Conservation (phyloP, 164 flowering plant species). For the Magnolia officinalis region DNA sequence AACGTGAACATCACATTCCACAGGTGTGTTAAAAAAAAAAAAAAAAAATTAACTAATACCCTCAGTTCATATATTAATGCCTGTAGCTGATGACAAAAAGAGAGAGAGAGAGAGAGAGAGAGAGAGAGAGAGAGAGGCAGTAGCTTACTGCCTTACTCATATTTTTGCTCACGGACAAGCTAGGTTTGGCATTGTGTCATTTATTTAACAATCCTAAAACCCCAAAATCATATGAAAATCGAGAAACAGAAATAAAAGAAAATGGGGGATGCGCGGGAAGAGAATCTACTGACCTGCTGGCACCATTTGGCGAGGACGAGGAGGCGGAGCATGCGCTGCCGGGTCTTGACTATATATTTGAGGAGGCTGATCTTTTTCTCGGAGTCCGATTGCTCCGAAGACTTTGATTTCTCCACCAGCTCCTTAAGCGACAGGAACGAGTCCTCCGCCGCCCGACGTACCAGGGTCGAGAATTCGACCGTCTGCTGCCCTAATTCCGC, state of each 20-base stretch:
- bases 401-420: constrained; percentile 70
- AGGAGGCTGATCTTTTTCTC: constrained; percentile 84
- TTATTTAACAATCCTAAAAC: background rate
- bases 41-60: no score
- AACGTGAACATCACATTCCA: no score
- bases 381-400: constrained; percentile 59
- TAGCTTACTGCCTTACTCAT: background rate
- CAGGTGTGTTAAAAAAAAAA: no score
- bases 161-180: background rate
- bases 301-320: constrained; percentile 95
- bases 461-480: constrained; percentile 78
- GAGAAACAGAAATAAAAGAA: background rate
- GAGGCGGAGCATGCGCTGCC: constrained; percentile 96
- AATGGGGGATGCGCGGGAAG: background rate
- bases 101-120: no score
- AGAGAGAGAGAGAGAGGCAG: no score
- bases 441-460: constrained; percentile 80
- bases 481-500: constrained; percentile 87
- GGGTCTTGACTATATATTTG: constrained; percentile 75
- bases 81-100: no score
- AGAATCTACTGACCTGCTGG: constrained; percentile 54
- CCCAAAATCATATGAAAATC: background rate
- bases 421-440: constrained; percentile 75
- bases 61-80: no score
- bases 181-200: background rate